phyloP scores from a whole-genome alignment of 495 filamentous ascomycete genomes.

The Daldinia grandis region DNA sequence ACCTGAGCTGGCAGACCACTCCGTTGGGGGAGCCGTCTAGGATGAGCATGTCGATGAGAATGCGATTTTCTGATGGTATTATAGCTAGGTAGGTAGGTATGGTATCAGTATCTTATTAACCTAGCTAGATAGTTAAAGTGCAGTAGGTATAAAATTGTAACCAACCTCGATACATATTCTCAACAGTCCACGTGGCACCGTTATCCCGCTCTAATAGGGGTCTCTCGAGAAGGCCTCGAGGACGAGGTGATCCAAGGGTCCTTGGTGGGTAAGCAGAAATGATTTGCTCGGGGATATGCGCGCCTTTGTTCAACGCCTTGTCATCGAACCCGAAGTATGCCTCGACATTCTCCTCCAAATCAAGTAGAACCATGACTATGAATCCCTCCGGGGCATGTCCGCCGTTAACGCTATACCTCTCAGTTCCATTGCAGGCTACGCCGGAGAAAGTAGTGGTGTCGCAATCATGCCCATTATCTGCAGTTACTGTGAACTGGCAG shows the following conservation, averaged over 20 bases:
- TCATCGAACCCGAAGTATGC: slow-evolving; percentile 9
- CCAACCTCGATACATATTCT: slow-evolving; percentile 7
- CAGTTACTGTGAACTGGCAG: neutral
- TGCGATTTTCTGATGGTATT: neutral
- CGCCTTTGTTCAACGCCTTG: neutral
- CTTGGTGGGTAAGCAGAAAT: neutral
- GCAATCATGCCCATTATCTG: neutral
- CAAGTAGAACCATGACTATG: neutral
- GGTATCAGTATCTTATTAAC: neutral
- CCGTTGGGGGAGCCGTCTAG: neutral
- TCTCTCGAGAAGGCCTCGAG: neutral
- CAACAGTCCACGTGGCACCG: neutral
- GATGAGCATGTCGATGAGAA: slow-evolving; percentile 8
- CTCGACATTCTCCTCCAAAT: neutral
- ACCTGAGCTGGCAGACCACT: neutral
- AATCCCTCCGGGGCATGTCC: slow-evolving; percentile 1
- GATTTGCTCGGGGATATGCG: slow-evolving; percentile 4
- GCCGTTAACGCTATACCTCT: neutral
- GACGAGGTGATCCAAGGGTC: neutral
- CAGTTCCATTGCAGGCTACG: neutral
- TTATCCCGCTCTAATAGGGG: neutral
- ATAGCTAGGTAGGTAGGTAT: neutral
- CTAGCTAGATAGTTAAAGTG: neutral
- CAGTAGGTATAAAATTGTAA: neutral
- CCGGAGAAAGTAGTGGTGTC: neutral